Conservation (phyloP, 495 filamentous ascomycete genomes). For the Aspergillus kassunensis region DNA sequence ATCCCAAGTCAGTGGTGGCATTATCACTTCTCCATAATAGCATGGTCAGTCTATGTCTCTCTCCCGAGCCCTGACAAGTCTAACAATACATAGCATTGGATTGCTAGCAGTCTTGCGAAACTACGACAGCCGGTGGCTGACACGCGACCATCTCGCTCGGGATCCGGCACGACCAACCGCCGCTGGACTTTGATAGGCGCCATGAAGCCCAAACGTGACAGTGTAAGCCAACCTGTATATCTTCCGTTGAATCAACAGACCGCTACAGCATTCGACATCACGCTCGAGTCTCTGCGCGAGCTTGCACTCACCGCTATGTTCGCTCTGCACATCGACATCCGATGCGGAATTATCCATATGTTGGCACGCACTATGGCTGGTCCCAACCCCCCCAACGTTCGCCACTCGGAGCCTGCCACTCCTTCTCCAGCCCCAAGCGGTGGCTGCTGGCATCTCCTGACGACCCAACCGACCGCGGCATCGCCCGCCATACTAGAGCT, state of each 20-base stretch:
- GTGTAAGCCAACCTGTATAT: slow-evolving; percentile 60
- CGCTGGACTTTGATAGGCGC: slow-evolving; percentile 76
- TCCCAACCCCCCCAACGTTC: slow-evolving; percentile 34
- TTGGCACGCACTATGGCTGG: slow-evolving; percentile 46
- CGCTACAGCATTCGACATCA: slow-evolving; percentile 77
- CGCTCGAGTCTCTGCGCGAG: slow-evolving; percentile 71
- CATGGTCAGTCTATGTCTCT: slow-evolving; percentile 52
- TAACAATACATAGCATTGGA: slow-evolving; percentile 65
- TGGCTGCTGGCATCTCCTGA: slow-evolving; percentile 66
- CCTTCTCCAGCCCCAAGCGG: slow-evolving; percentile 52
- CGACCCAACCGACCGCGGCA: slow-evolving; percentile 71
- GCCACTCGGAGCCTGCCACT: slow-evolving; percentile 38
- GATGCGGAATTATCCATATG: slow-evolving; percentile 74
- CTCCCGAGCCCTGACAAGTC: neutral
- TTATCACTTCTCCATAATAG: slow-evolving; percentile 89
- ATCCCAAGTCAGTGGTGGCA: slow-evolving; percentile 77
- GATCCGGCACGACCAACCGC: slow-evolving; percentile 45
- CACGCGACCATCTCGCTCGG: slow-evolving; percentile 33
- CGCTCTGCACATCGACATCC: slow-evolving; percentile 82
- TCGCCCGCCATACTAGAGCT: slow-evolving; percentile 72
- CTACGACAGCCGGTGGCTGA: slow-evolving; percentile 59
- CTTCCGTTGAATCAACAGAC: slow-evolving; percentile 87
- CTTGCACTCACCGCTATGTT: slow-evolving; percentile 73
- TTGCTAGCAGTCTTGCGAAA: slow-evolving; percentile 70
- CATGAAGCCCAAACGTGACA: slow-evolving; percentile 53